Conservation (phyloP, 371 early-diverging fungal genomes). For the Apophysomyces ossiformis region DNA sequence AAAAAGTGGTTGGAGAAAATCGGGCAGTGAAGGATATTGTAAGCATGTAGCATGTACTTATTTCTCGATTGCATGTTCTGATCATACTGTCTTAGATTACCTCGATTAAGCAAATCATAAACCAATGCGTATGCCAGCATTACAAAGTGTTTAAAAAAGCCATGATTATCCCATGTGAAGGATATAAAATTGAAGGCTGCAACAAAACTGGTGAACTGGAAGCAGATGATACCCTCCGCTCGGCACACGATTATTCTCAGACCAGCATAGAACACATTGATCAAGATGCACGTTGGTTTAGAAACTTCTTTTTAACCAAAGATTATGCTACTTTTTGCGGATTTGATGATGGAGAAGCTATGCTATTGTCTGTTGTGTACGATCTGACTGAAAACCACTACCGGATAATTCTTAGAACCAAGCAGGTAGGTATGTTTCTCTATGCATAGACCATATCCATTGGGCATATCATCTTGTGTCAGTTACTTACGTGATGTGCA, state of each 20-base stretch:
- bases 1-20: constrained; percentile 11
- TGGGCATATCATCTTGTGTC: neutral
- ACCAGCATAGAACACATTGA: constrained; percentile 37
- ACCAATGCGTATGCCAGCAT: constrained; percentile 41
- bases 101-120: constrained; percentile 34
- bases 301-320: constrained; percentile 22
- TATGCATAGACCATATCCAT: neutral
- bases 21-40: constrained; percentile 36
- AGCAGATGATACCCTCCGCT: neutral
- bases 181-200: constrained; percentile 40
- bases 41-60: constrained; percentile 8
- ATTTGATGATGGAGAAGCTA: constrained; percentile 16
- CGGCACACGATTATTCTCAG: constrained; percentile 13
- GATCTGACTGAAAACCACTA: constrained; percentile 21
- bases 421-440: constrained; percentile 22
- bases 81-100: neutral
- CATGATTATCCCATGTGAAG: constrained; percentile 44
- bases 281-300: constrained; percentile 36
- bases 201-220: constrained; percentile 14
- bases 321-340: constrained; percentile 1
- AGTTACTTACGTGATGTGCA: neutral
- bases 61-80: neutral
- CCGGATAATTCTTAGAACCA: constrained; percentile 28
- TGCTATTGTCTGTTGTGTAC: constrained; percentile 28
- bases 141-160: constrained; percentile 42